These are phyloP conservation scores for Lignosus rhinocerotis DNA, from an alignment of 1,284 basidiomycete genomes.

Conservation along the genomic window DNA sequence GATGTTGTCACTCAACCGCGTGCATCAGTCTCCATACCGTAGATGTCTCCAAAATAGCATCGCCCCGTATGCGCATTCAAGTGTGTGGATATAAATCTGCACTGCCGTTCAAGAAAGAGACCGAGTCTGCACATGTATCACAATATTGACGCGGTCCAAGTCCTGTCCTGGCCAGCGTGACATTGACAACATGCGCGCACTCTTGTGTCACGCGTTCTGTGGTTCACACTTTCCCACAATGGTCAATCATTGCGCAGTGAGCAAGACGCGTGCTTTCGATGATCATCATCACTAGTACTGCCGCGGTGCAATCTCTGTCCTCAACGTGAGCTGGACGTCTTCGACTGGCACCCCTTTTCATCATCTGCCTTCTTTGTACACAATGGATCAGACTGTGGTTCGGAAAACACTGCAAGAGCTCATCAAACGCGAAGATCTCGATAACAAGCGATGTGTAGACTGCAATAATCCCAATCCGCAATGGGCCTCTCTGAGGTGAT, in stretches of 20 bases:
- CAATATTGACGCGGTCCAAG: neutral
- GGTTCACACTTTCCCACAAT: conserved; percentile 16
- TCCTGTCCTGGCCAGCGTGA: conserved; percentile 2
- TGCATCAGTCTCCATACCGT: neutral
- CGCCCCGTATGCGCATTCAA: neutral
- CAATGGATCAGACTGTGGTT: conserved; percentile 68
- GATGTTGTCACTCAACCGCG: neutral
- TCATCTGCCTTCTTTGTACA: conserved; percentile 3
- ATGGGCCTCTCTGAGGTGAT: conserved; percentile 82
- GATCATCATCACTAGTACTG: conserved; percentile 8
- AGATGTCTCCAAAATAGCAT: neutral
- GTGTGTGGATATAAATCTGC: neutral
- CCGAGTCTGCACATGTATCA: neutral
- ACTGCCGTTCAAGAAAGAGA: neutral
- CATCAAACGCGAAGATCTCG: conserved; percentile 67
- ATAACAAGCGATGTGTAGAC: conserved; percentile 79
- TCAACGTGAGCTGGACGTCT: conserved; percentile 3
- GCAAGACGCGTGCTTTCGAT: conserved; percentile 1
- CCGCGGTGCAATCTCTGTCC: conserved; percentile 11
- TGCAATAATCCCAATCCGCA: conserved; percentile 87
- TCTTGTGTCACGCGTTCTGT: conserved; percentile 15
- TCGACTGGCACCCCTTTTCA: neutral
- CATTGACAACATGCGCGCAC: conserved; percentile 10
- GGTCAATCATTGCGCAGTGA: neutral
- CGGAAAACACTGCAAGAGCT: conserved; percentile 76